Evolutionary conservation across 495 filamentous ascomycete genomes (phyloP).

Genomic region (Podospora bellae-mahoneyi): DNA sequence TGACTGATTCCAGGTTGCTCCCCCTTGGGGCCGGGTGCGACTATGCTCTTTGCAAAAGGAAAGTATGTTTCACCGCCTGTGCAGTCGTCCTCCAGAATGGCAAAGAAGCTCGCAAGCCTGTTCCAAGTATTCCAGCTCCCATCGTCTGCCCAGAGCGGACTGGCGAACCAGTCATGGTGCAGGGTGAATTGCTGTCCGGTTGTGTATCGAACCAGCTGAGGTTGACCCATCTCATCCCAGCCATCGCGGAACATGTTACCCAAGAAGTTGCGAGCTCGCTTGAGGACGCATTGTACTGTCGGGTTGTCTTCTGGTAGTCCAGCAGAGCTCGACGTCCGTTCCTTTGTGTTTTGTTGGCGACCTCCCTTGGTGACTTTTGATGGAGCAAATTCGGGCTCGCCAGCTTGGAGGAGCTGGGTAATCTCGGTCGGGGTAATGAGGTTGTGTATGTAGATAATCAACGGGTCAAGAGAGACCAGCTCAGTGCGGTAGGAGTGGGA

Average conservation of each 20-base stretch:
- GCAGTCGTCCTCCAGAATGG: slow-evolving; percentile 42
- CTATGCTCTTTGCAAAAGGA: slow-evolving; percentile 37
- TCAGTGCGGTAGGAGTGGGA: slow-evolving; percentile 40
- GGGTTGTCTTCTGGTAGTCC: slow-evolving; percentile 42
- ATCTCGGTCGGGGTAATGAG: slow-evolving; percentile 41
- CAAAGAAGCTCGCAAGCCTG: slow-evolving; percentile 48
- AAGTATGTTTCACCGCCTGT: slow-evolving; percentile 49
- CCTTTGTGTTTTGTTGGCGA: slow-evolving; percentile 31
- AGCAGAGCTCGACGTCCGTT: slow-evolving; percentile 45
- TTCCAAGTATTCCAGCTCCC: slow-evolving; percentile 38
- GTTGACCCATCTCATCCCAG: slow-evolving; percentile 47
- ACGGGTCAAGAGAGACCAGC: slow-evolving; percentile 45
- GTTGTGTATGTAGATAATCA: slow-evolving; percentile 46
- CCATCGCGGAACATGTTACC: slow-evolving; percentile 43
- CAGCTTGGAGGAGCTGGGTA: slow-evolving; percentile 35
- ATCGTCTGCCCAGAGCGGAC: slow-evolving; percentile 26
- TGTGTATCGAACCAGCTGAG: slow-evolving; percentile 50
- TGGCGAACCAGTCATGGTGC: slow-evolving; percentile 49
- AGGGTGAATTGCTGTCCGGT: slow-evolving; percentile 45
- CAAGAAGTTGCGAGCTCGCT: slow-evolving; percentile 40
- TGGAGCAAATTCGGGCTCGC: slow-evolving; percentile 39
- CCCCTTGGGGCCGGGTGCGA: slow-evolving; percentile 19
- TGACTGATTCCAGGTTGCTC: slow-evolving; percentile 11
- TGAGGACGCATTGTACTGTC: slow-evolving; percentile 42
- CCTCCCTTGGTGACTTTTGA: slow-evolving; percentile 42